Percentiles rank a stretch among this genome's conserved stretches.
These are phyloP conservation scores for Blastocystis sp. DNA, from an alignment of 352 stramenopile species.

Conservation along the genomic window DNA sequence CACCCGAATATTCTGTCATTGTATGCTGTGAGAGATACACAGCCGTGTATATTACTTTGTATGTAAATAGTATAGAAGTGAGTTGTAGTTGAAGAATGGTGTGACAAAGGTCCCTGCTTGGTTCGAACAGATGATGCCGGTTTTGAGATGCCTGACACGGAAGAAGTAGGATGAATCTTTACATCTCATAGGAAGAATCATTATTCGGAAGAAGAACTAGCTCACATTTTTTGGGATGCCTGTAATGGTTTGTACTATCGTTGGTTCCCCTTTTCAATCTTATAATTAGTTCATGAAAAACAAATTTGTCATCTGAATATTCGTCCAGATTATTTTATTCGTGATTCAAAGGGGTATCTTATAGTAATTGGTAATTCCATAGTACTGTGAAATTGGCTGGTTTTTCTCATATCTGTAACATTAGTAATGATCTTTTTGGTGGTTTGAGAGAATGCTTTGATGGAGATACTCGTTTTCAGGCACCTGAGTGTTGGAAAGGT, in stretches of 20 bases:
- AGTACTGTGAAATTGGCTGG: background rate
- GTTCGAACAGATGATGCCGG: background rate
- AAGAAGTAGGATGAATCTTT: background rate
- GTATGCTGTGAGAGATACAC: background rate
- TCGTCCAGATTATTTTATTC: background rate
- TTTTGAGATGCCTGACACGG: background rate
- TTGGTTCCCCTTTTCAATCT: background rate
- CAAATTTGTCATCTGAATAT: conserved; percentile 38
- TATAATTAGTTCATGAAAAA: background rate
- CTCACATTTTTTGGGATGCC: background rate
- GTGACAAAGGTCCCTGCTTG: background rate
- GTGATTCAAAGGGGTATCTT: background rate
- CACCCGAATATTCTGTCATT: background rate
- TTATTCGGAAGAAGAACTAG: conserved; percentile 6
- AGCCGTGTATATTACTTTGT: background rate
- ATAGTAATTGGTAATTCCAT: background rate
- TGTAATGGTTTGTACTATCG: conserved; percentile 10
- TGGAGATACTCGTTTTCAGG: background rate
- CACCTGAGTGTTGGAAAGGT: conserved; percentile 28
- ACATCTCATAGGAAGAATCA: background rate
- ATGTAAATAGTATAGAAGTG: background rate
- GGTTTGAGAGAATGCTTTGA: background rate
- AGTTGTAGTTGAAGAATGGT: conserved; percentile 23
- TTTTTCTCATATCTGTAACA: background rate
- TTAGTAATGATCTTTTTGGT: background rate